These are phyloP conservation scores for Mucor lusitanicus DNA, from an alignment of 371 early-diverging fungal species.

Conservation along the genomic window DNA sequence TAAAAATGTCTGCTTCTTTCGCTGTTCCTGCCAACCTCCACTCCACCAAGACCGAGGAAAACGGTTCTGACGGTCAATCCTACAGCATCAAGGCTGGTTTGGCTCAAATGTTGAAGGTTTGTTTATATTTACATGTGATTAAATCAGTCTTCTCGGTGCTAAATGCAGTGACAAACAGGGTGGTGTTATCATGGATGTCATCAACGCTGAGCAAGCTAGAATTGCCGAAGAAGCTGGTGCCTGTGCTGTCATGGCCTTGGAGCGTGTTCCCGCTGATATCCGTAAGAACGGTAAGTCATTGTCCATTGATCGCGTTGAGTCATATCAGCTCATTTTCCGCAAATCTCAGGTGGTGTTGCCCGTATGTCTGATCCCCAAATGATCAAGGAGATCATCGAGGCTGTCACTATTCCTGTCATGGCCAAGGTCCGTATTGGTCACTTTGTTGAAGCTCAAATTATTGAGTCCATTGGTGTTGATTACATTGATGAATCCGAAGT, in stretches of 20 bases:
- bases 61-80: slow-evolving; percentile 42
- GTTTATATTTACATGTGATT: neutral
- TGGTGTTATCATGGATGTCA: slow-evolving; percentile 99
- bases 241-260: slow-evolving; percentile 97
- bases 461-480: slow-evolving; percentile 89
- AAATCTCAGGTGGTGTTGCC: slow-evolving; percentile 84
- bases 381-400: slow-evolving; percentile 94
- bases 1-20: slow-evolving; percentile 46
- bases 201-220: slow-evolving; percentile 95
- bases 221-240: slow-evolving; percentile 99
- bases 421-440: slow-evolving; percentile 98
- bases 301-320: neutral
- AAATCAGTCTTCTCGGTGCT: neutral
- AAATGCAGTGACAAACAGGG: slow-evolving; percentile 56
- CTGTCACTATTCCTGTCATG: slow-evolving; percentile 98
- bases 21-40: slow-evolving; percentile 72
- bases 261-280: slow-evolving; percentile 98
- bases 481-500: slow-evolving; percentile 98
- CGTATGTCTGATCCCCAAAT: slow-evolving; percentile 98
- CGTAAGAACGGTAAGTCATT: slow-evolving; percentile 82
- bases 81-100: slow-evolving; percentile 91
- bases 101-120: slow-evolving; percentile 97
- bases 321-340: neutral
- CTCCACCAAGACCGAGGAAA: slow-evolving; percentile 43
- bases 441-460: slow-evolving; percentile 97